Base-by-base conservation (phyloP, 495 filamentous ascomycete genomes). In the Penicillium salamii region DNA sequence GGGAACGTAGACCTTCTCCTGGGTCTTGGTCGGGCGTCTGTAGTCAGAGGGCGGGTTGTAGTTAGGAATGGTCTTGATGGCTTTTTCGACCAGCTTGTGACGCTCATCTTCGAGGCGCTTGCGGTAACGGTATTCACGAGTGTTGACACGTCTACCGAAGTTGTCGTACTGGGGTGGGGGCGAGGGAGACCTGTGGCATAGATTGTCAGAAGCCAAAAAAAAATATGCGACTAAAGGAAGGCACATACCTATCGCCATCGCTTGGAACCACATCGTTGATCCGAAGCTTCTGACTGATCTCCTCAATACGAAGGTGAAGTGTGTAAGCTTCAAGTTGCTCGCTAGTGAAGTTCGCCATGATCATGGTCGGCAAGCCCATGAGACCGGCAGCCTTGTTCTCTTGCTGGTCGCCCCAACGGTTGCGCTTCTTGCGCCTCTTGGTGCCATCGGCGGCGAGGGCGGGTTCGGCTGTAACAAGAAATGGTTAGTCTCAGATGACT, bases 1-100 rank as follows among this genome's bases (percentile, higher is more conserved):
- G 63, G 93, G 93, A 66, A 98, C 93, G 70, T 98, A 98, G 84
- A 98, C 92, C 82, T 97, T 98, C 83, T 98, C 93, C 73, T 97
- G 91, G 62, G 93, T 97, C 88, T 97, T 98, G 62, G 91, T 95
- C 31, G 93, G 93, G 46, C 93, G 89, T 66, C 93, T 89, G 69
- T 97, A 97, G 70, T 98, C 93, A 75, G 90, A 85, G 33, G 93
- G 93, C 59, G 93, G 91, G 68, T 96, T 88, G 62, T 97, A 98
- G 78, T 96, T 96, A 74, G 92, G 90, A 62, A 98, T 95, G 67
- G 89, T 85, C 78, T 95, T 93, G 85, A 96, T 96, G 55, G 93
- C 93, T 77, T 92, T 95, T 69, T 97, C 91, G 65, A 98, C 85
- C 57, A 96, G 79, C 72, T 97, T 96, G 75, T 98, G 93, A 53